phyloP scores from a whole-genome alignment of 768 basidiomycete genomes.

The Lactarius pseudohatsudake region DNA sequence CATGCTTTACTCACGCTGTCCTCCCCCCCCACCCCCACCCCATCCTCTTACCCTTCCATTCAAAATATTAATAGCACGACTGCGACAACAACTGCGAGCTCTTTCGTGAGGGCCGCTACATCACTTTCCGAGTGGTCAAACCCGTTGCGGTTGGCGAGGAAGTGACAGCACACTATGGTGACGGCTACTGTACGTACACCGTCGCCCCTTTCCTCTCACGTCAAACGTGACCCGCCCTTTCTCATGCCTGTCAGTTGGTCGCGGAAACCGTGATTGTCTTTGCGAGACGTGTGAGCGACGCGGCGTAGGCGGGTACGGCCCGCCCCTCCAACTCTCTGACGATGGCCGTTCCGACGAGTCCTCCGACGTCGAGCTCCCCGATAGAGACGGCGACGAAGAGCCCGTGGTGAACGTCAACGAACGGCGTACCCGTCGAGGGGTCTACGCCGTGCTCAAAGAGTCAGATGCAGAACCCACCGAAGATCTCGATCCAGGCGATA shows the following conservation, averaged over 20 bases:
- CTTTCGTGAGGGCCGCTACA: constrained; percentile 85
- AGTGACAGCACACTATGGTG: constrained; percentile 87
- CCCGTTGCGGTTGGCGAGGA: constrained; percentile 80
- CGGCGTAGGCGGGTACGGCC: constrained; percentile 68
- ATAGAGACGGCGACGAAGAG: constrained; percentile 34
- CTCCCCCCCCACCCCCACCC: neutral
- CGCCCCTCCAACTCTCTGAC: constrained; percentile 54
- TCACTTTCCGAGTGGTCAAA: constrained; percentile 82
- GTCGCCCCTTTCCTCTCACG: constrained; percentile 30
- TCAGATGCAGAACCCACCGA: constrained; percentile 59
- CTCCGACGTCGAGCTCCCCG: constrained; percentile 31
- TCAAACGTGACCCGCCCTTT: constrained; percentile 33
- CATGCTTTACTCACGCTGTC: constrained; percentile 24
- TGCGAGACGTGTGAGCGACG: constrained; percentile 85
- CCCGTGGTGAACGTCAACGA: constrained; percentile 66
- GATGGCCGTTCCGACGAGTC: constrained; percentile 48
- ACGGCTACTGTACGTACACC: constrained; percentile 76
- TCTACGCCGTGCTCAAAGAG: constrained; percentile 69
- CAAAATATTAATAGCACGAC: constrained; percentile 61
- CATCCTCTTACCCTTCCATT: constrained; percentile 16
- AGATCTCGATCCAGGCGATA: constrained; percentile 45
- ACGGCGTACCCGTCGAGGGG: constrained; percentile 76
- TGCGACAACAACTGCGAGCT: constrained; percentile 88
- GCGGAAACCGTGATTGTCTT: constrained; percentile 71
- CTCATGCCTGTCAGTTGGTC: constrained; percentile 50